phyloP scores from a whole-genome alignment of 2,329 filamentous ascomycete genomes.

The Fusarium nurragi region DNA sequence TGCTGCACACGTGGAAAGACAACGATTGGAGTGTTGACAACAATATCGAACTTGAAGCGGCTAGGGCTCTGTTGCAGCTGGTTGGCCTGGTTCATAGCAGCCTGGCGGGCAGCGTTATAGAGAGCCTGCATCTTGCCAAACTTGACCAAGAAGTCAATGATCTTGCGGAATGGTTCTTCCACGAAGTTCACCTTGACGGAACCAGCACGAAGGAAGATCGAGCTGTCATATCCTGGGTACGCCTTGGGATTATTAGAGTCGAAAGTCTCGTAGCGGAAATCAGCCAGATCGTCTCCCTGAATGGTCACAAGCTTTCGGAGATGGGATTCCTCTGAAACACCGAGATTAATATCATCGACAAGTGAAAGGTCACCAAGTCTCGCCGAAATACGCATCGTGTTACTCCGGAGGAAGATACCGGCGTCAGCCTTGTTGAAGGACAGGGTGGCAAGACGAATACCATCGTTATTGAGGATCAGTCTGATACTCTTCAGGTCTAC shows the following conservation, averaged over 20 bases:
- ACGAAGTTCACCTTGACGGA: constrained; percentile 98
- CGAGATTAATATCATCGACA: constrained; percentile 92
- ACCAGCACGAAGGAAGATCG: constrained; percentile 87
- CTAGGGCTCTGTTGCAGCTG: constrained; percentile 91
- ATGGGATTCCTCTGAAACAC: constrained; percentile 81
- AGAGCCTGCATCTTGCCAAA: constrained; percentile 99
- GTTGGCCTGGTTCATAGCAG: constrained; percentile 90
- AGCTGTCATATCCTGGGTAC: constrained; percentile 95
- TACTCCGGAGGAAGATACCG: constrained; percentile 85
- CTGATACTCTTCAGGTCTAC: constrained; percentile 93
- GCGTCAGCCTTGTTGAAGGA: constrained; percentile 93
- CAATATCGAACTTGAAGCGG: constrained; percentile 92
- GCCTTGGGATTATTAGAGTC: constrained; percentile 73
- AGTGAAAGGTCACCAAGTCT: constrained; percentile 88
- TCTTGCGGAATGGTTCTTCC: constrained; percentile 97
- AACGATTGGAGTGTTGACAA: constrained; percentile 94
- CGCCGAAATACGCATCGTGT: constrained; percentile 86
- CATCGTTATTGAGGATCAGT: constrained; percentile 96
- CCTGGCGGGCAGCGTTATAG: constrained; percentile 95
- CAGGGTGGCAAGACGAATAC: constrained; percentile 90
- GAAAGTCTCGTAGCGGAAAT: constrained; percentile 98
- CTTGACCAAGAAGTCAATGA: constrained; percentile 97
- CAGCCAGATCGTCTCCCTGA: constrained; percentile 92
- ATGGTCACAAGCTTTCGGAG: constrained; percentile 91
- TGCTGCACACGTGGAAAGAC: constrained; percentile 86